phyloP scores from a whole-genome alignment of 2,329 filamentous ascomycete species.

The Pseudocercospora cruenta region DNA sequence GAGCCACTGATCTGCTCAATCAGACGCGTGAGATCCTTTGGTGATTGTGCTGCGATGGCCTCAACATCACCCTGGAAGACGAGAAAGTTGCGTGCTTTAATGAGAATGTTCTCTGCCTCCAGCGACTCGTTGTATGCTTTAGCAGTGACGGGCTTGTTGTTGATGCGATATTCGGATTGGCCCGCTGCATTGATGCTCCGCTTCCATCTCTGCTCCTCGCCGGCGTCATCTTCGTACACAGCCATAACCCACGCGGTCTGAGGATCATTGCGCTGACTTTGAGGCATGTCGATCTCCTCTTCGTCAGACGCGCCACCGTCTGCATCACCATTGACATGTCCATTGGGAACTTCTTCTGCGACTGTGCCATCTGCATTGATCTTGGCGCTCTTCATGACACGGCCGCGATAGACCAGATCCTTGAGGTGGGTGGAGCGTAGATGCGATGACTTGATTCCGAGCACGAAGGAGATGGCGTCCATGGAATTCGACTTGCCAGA shows the following conservation, averaged over 20 bases:
- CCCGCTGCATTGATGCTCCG: constrained; percentile 87
- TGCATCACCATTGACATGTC: constrained; percentile 54
- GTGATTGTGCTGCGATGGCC: constrained; percentile 91
- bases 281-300: constrained; percentile 56
- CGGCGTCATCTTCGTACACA: constrained; percentile 96
- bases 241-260: constrained; percentile 99
- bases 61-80: constrained; percentile 99
- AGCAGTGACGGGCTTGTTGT: constrained; percentile 84
- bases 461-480: constrained; percentile 98
- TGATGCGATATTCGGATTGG: constrained; percentile 94
- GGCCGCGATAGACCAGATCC: constrained; percentile 93
- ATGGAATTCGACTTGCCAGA: constrained; percentile 99
- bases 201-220: constrained; percentile 94
- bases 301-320: constrained; percentile 53
- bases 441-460: constrained; percentile 98
- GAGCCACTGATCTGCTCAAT: constrained; percentile 98
- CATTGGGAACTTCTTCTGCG: constrained; percentile 45
- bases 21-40: constrained; percentile 86
- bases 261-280: constrained; percentile 74
- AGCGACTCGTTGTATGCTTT: constrained; percentile 92
- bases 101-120: constrained; percentile 92
- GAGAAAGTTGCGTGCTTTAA: constrained; percentile 96
- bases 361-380: constrained; percentile 90
- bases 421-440: constrained; percentile 90
- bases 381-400: constrained; percentile 87